These are phyloP conservation scores for Microbotryomycetes sp. DNA, from an alignment of 1,284 basidiomycete species.

Conservation along the genomic window DNA sequence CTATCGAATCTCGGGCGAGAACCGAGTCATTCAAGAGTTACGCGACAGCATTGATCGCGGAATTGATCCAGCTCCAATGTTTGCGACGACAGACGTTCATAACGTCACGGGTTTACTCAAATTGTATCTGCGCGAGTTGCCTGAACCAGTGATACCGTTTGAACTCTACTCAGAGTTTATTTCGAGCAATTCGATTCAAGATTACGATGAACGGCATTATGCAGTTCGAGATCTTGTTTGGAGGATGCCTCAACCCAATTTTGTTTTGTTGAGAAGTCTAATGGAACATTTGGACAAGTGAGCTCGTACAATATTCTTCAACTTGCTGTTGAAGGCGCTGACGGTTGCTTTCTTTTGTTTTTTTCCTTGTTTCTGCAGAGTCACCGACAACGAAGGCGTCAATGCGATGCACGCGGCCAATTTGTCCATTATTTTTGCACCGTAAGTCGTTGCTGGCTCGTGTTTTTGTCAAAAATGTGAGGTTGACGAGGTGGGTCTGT, in stretches of 20 bases:
- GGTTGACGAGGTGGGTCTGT: neutral
- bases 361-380: constrained; percentile 46
- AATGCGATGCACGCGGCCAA: constrained; percentile 81
- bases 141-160: constrained; percentile 68
- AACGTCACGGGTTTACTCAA: constrained; percentile 73
- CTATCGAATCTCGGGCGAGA: constrained; percentile 71
- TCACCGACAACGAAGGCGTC: constrained; percentile 73
- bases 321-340: too few species aligned
- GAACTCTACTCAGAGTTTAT: constrained; percentile 60
- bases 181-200: constrained; percentile 58
- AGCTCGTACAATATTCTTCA: constrained; percentile 35
- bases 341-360: constrained; percentile 8
- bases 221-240: constrained; percentile 61
- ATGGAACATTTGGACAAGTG: constrained; percentile 74
- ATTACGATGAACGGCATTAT: constrained; percentile 59
- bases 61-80: constrained; percentile 47
- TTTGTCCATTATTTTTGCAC: constrained; percentile 73
- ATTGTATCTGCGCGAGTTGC: constrained; percentile 70
- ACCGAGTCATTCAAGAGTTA: constrained; percentile 58
- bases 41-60: constrained; percentile 67
- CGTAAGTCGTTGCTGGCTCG: constrained; percentile 34
- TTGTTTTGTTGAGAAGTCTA: constrained; percentile 64
- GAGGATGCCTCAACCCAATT: constrained; percentile 60
- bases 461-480: neutral
- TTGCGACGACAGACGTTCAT: constrained; percentile 55